Percentiles rank a stretch among this genome's conserved stretches.
Evolutionary conservation across 148 eudicot species (phyloP).

Genomic region (Nepenthes gracilis): DNA sequence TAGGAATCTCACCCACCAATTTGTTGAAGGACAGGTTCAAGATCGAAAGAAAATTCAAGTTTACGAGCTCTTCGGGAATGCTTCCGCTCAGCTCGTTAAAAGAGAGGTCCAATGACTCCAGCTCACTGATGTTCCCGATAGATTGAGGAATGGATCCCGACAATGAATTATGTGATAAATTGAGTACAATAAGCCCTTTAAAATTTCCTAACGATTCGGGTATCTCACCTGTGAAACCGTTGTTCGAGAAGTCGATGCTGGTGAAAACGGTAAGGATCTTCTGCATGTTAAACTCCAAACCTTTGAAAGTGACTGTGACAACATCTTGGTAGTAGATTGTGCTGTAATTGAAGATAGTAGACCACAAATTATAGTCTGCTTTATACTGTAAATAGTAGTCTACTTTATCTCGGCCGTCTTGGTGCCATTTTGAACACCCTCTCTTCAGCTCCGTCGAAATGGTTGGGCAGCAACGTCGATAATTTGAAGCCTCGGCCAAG

Average conservation of each 20-base stretch:
- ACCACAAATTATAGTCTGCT: too few relatives aligned
- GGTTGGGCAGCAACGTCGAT: slow-evolving; percentile 34
- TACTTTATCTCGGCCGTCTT: slow-evolving; percentile 5
- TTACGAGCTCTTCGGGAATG: slow-evolving; percentile 15
- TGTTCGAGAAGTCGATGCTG: slow-evolving; percentile 32
- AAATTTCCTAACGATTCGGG: slow-evolving; percentile 16
- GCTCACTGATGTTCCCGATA: slow-evolving; percentile 11
- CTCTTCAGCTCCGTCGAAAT: slow-evolving; percentile 14
- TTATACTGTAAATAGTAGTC: background rate
- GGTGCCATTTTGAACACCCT: slow-evolving; percentile 5
- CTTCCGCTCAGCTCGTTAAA: slow-evolving; percentile 19
- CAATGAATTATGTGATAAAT: slow-evolving; percentile 25
- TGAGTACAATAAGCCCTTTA: slow-evolving; percentile 17
- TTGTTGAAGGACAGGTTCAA: slow-evolving; percentile 22
- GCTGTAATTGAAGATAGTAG: background rate
- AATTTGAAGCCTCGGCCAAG: slow-evolving; percentile 33
- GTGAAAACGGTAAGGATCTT: slow-evolving; percentile 7
- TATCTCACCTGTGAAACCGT: slow-evolving; percentile 24
- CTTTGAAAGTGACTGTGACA: background rate
- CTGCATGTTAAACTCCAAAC: background rate
- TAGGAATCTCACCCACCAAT: slow-evolving; percentile 19
- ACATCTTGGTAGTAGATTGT: background rate
- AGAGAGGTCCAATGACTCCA: slow-evolving; percentile 28
- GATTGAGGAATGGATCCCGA: slow-evolving; percentile 16
- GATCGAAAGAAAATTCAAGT: slow-evolving; percentile 12